Evolutionary conservation across 805 yeast genomes (phyloP).

Genomic region (Komagataella pseudopastoris): DNA sequence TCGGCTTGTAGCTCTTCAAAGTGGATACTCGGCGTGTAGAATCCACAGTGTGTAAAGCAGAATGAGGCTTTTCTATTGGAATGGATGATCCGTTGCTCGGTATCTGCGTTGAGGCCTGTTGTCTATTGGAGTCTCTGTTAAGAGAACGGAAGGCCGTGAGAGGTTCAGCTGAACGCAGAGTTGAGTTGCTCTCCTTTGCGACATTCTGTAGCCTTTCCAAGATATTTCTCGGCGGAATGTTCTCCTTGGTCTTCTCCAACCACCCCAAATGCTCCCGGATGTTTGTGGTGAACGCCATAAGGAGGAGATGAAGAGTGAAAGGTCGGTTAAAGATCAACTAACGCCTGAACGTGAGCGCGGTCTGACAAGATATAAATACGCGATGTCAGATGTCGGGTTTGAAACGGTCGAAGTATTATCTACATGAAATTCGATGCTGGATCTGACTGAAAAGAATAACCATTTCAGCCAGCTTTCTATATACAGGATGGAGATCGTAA

Average conservation of each 20-base stretch:
- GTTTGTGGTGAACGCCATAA: not conserved
- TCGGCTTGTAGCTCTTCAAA: not conserved
- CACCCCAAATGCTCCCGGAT: not conserved
- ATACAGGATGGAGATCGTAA: conserved; percentile 5
- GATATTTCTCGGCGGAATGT: not conserved
- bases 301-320: not conserved
- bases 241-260: not conserved
- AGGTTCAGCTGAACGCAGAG: not conserved
- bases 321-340: not conserved
- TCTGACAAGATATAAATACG: not conserved
- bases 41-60: not conserved
- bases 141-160: not conserved
- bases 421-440: not conserved
- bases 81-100: not conserved
- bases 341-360: not conserved
- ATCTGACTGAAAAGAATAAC: not conserved
- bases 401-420: not conserved
- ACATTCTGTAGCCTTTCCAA: not conserved
- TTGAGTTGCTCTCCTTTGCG: not conserved
- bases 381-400: not conserved
- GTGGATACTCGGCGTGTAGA: not conserved
- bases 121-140: not conserved
- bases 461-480: not conserved
- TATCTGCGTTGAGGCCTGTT: not conserved
- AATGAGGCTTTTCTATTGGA: not conserved